Evolutionary conservation across 2,329 filamentous ascomycete species (phyloP).

Genomic region (Falciphora oryzae): DNA sequence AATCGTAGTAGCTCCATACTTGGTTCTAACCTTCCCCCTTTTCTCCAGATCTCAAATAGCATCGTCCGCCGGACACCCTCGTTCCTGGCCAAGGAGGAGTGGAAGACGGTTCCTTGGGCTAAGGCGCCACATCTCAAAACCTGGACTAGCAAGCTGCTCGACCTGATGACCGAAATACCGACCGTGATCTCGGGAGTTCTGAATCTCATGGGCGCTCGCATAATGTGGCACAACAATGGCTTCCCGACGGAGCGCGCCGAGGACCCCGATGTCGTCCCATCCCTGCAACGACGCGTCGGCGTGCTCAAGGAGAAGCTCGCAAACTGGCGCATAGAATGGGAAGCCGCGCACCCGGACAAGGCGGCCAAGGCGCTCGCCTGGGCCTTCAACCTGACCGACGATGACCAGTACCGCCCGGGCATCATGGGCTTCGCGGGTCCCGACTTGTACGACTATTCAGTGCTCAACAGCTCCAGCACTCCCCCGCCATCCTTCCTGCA

Average conservation of each 20-base stretch:
- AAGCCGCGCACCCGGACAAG: conserved; percentile 6
- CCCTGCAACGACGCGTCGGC: conserved; percentile 12
- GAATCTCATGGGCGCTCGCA: conserved; percentile 14
- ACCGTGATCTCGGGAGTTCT: conserved; percentile 16
- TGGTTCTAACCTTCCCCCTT: neutral
- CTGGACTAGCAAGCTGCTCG: conserved; percentile 17
- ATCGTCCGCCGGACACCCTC: conserved; percentile 18
- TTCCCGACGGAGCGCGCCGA: conserved; percentile 11
- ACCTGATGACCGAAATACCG: conserved; percentile 19
- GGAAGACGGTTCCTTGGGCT: conserved; percentile 21
- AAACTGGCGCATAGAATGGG: conserved; percentile 16
- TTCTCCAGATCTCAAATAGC: conserved; percentile 18
- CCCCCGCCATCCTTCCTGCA: conserved; percentile 6
- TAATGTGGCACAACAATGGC: conserved; percentile 13
- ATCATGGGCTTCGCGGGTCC: conserved; percentile 14
- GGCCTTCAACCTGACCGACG: conserved; percentile 13
- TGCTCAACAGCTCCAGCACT: neutral
- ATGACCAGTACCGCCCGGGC: conserved; percentile 17
- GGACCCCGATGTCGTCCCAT: conserved; percentile 10
- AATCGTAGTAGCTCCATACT: neutral
- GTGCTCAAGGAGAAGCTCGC: conserved; percentile 5
- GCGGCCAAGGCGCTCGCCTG: conserved; percentile 14
- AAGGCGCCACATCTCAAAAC: conserved; percentile 16
- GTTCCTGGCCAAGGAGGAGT: conserved; percentile 18
- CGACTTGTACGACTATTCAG: conserved; percentile 13